Percentiles rank a stretch among this genome's conserved stretches.
Evolutionary conservation across 768 basidiomycete species (phyloP).

Genomic region (Tylopilus rubrobrunneus): DNA sequence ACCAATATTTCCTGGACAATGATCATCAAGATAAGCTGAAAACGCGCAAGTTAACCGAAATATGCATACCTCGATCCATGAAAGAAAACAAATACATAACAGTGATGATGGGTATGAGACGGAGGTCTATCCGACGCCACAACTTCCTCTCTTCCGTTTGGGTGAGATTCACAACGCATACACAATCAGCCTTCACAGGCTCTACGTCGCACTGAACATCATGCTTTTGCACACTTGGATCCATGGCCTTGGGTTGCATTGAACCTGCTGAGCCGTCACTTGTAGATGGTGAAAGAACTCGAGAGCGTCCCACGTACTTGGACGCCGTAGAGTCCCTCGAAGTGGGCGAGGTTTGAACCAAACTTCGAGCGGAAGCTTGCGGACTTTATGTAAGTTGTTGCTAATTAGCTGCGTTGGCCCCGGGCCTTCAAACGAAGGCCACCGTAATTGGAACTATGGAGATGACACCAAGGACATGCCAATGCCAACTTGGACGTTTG

Average conservation of each 20-base stretch:
- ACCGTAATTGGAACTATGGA: not conserved
- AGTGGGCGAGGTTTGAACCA: not conserved
- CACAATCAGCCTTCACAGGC: not conserved
- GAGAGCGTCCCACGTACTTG: not conserved
- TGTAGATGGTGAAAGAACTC: not conserved
- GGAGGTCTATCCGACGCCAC: constrained; percentile 1
- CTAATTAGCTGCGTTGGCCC: too few relatives aligned
- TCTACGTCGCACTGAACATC: not conserved
- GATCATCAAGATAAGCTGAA: not conserved
- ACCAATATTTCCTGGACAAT: constrained; percentile 1
- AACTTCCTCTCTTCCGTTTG: not conserved
- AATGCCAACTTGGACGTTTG: too few relatives aligned
- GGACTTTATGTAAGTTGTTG: not conserved
- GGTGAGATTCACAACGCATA: not conserved
- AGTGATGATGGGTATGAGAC: constrained; percentile 1
- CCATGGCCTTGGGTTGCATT: not conserved
- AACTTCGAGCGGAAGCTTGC: not conserved
- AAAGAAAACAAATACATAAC: constrained; percentile 3
- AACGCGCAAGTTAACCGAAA: not conserved
- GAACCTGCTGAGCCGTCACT: not conserved
- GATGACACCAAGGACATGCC: not conserved
- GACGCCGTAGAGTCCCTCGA: not conserved
- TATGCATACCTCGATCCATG: constrained; percentile 1
- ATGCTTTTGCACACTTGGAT: not conserved
- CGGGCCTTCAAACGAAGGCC: too few relatives aligned